These are phyloP conservation scores for Ophiocordyceps polyrhachis-furcata DNA, from an alignment of 2,329 filamentous ascomycete species.

Conservation along the genomic window DNA sequence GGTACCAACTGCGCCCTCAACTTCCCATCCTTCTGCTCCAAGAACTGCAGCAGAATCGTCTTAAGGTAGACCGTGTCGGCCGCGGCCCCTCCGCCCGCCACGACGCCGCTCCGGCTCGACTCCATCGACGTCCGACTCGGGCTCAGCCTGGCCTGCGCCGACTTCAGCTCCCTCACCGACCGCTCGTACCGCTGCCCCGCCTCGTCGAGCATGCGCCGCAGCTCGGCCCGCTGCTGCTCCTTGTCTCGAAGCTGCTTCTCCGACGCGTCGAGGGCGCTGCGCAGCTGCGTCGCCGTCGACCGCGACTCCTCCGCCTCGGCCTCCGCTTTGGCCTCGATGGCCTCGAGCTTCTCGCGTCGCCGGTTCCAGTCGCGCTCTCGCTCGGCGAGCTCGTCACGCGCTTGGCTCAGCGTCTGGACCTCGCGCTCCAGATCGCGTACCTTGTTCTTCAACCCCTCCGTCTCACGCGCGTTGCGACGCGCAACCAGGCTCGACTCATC, in stretches of 20 bases:
- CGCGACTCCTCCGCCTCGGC: slow-evolving; percentile 62
- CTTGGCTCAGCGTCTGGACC: slow-evolving; percentile 48
- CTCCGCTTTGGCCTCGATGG: slow-evolving; percentile 44
- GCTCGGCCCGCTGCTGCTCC: slow-evolving; percentile 62
- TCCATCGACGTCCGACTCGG: slow-evolving; percentile 25
- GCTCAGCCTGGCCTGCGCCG: slow-evolving; percentile 27
- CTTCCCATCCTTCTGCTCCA: slow-evolving; percentile 65
- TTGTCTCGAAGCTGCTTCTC: slow-evolving; percentile 70
- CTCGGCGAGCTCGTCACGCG: slow-evolving; percentile 60
- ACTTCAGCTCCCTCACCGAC: slow-evolving; percentile 47
- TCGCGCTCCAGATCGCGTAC: slow-evolving; percentile 68
- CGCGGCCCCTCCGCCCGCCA: slow-evolving; percentile 6
- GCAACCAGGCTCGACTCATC: slow-evolving; percentile 70
- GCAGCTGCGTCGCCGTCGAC: slow-evolving; percentile 57
- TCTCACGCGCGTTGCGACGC: slow-evolving; percentile 59
- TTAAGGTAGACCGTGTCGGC: slow-evolving; percentile 50
- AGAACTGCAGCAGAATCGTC: slow-evolving; percentile 63
- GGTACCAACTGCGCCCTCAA: slow-evolving; percentile 59
- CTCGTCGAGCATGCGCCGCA: slow-evolving; percentile 62
- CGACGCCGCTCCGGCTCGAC: slow-evolving; percentile 16
- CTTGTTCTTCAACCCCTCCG: slow-evolving; percentile 67
- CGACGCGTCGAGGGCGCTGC: slow-evolving; percentile 66
- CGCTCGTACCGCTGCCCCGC: slow-evolving; percentile 61
- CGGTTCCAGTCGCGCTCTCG: slow-evolving; percentile 57
- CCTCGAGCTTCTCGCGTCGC: slow-evolving; percentile 59